These are phyloP conservation scores for Geosmithia flava DNA, from an alignment of 2,329 filamentous ascomycete genomes.

Conservation along the genomic window DNA sequence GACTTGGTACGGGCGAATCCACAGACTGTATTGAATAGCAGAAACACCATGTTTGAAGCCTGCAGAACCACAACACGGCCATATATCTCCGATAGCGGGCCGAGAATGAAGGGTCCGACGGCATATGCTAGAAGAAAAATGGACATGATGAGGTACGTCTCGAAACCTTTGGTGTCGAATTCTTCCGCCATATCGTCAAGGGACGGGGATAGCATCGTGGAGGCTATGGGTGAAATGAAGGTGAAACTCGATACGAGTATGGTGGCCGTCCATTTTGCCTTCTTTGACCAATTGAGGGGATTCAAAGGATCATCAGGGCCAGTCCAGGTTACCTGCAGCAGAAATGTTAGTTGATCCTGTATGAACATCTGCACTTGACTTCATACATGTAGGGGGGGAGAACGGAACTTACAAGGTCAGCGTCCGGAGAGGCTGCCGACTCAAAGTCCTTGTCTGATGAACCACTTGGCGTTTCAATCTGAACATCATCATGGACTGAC, in stretches of 20 bases:
- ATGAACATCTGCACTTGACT: too few species aligned
- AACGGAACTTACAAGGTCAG: too few species aligned
- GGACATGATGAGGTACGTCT: constrained; percentile 40
- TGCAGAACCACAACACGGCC: constrained; percentile 33
- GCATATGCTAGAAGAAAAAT: constrained; percentile 47
- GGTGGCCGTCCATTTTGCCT: constrained; percentile 20
- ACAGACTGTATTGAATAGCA: constrained; percentile 41
- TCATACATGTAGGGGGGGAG: too few species aligned
- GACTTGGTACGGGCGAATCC: constrained; percentile 31
- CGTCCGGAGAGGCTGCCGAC: too few species aligned
- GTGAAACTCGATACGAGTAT: constrained; percentile 26
- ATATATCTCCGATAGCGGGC: constrained; percentile 38
- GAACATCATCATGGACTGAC: too few species aligned
- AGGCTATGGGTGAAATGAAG: constrained; percentile 44
- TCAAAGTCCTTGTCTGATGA: not conserved
- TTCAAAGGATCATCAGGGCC: constrained; percentile 26
- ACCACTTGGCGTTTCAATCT: not conserved
- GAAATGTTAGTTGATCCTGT: too few species aligned
- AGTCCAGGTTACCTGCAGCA: constrained; percentile 26
- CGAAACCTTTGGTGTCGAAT: constrained; percentile 28
- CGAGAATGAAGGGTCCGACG: constrained; percentile 37
- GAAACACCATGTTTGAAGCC: constrained; percentile 32
- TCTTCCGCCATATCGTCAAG: constrained; percentile 28
- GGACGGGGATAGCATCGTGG: constrained; percentile 34
- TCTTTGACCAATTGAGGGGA: constrained; percentile 32